A percentile compares a stretch with the other conserved stretches of the same genome.
Conservation (phyloP, 805 yeast genomes). For the Saccharomycopsis lassenensis region DNA sequence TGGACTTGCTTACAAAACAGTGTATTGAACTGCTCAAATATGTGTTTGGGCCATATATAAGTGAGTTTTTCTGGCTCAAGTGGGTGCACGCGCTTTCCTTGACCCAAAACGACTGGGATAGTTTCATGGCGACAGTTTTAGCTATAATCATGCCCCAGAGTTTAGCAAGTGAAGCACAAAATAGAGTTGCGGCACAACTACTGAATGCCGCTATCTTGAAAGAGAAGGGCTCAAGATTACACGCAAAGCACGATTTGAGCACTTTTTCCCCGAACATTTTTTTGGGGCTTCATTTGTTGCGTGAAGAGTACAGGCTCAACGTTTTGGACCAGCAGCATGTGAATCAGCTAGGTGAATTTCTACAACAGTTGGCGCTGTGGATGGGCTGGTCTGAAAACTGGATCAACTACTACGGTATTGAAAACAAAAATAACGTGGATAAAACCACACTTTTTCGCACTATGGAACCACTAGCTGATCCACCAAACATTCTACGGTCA, state of each 20-base stretch:
- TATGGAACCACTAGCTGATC: conserved; percentile 37
- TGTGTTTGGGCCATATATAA: conserved; percentile 46
- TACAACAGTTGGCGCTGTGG: conserved; percentile 54
- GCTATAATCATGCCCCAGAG: conserved; percentile 36
- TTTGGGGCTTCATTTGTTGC: conserved; percentile 58
- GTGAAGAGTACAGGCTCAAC: conserved; percentile 66
- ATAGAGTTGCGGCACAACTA: conserved; percentile 13
- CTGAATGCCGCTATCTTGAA: background rate
- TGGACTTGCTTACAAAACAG: conserved; percentile 29
- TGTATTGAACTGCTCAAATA: conserved; percentile 42
- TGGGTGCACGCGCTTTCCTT: conserved; percentile 44
- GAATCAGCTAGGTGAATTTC: conserved; percentile 36
- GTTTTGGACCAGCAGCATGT: conserved; percentile 29
- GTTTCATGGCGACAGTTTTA: conserved; percentile 41
- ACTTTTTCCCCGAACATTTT: conserved; percentile 53
- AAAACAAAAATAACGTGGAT: conserved; percentile 7
- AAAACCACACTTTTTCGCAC: conserved; percentile 18
- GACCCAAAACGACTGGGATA: conserved; percentile 42
- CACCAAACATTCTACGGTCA: conserved; percentile 51
- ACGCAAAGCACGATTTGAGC: conserved; percentile 23
- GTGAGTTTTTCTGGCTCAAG: conserved; percentile 46
- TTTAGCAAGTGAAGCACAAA: conserved; percentile 18
- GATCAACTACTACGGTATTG: conserved; percentile 42
- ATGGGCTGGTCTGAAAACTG: conserved; percentile 68
- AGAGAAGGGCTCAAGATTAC: conserved; percentile 1